Base-by-base conservation (phyloP, 2,329 filamentous ascomycete genomes). In the Clonostachys chloroleuca region DNA sequence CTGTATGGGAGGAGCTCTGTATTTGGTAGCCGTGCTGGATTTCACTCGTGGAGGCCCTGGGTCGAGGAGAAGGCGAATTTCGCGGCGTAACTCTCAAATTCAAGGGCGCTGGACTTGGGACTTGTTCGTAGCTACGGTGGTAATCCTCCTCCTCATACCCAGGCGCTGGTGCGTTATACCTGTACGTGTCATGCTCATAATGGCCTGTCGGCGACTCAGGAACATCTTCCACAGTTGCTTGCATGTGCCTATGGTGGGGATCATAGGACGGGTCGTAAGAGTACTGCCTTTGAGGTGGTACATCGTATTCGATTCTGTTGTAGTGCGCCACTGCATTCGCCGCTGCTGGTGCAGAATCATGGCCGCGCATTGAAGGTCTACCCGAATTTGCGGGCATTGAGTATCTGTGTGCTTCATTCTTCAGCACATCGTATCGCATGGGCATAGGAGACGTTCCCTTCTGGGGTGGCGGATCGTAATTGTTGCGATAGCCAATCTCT, bases 171-270 rank as follows among this genome's bases (percentile, higher is more conserved):
- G 13, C n/a, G 42, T 37, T 48, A 13, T 60, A 56, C 30, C 57
- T 46, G 42, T 55, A 51, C 8, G 57, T 51, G n/a, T 65, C 60
- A 30, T 30, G 24, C 7, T 51, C 54, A 40, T 61, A 54, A 5
- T 53, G 47, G 8, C 48, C 50, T 5, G 54, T 54, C 2, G 71
- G 68, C 2, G 77, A 75, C 43, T 83, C 80, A 5, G 82, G 81
- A 6, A 75, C 80, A 52, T 86, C 83, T 57, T 86, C 83, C 6
- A 82, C 81, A 7, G 77, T 84, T 4, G 77, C 80, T 54, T 83
- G 81, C 77, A 81, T 75, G 1, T 75, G 73, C 49, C 72, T 70
- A 56, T 69, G 66, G 39, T 73, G 73, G 36, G 62, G 56, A 46
- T 75, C 76, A 54, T 70, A 74, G 16, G 59, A 60, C 30, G 63